Percentiles rank a stretch among this genome's conserved stretches.
phyloP scores from a whole-genome alignment of 1,139 yeast genomes.

The Yamadazyma epiphylla region DNA sequence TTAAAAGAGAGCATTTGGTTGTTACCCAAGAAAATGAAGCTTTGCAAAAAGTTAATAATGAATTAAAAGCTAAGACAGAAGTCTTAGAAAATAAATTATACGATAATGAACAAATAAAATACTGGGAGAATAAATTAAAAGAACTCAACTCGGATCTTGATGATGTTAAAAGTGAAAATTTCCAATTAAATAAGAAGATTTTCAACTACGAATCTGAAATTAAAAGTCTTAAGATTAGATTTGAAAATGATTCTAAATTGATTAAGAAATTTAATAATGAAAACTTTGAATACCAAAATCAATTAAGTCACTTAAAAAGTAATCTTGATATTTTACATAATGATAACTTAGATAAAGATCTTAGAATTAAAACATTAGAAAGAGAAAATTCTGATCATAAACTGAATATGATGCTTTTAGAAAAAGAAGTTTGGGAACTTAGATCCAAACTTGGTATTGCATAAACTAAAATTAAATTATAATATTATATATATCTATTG shows the following conservation, averaged over 20 bases:
- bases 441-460: constrained; percentile 31
- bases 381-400: constrained; percentile 45
- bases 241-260: constrained; percentile 33
- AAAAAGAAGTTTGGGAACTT: constrained; percentile 66
- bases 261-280: constrained; percentile 46
- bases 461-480: too few relatives aligned
- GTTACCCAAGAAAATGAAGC: constrained; percentile 43
- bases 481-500: too few relatives aligned
- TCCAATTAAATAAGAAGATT: constrained; percentile 29
- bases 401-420: constrained; percentile 52
- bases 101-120: constrained; percentile 42
- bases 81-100: constrained; percentile 40
- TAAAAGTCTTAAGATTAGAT: constrained; percentile 34
- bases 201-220: constrained; percentile 30
- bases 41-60: constrained; percentile 32
- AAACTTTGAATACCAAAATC: constrained; percentile 44
- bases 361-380: constrained; percentile 28
- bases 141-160: constrained; percentile 30
- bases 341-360: constrained; percentile 42
- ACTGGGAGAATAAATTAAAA: constrained; percentile 40
- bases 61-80: constrained; percentile 29
- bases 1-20: constrained; percentile 37
- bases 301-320: constrained; percentile 32
- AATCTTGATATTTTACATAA: constrained; percentile 33
- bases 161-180: constrained; percentile 24